Percentiles rank a stretch among this genome's conserved stretches.
phyloP scores from a whole-genome alignment of 176 grass and related monocot genomes.

The Carex kokanica region DNA sequence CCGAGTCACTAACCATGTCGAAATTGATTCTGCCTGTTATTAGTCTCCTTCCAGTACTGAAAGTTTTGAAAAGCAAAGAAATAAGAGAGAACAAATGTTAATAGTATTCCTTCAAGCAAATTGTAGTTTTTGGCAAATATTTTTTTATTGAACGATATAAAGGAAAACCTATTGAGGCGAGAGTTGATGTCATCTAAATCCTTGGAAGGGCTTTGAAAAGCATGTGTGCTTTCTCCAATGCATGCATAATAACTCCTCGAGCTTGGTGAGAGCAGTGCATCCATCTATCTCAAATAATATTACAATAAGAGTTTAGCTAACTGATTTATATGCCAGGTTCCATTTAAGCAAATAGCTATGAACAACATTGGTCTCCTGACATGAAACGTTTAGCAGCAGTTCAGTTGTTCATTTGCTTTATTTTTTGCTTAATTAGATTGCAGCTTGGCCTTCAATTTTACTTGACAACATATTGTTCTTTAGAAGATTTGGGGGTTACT shows the following conservation, averaged over 20 bases:
- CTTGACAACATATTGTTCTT: not conserved
- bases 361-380: not conserved
- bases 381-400: not conserved
- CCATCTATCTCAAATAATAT: conserved; percentile 53
- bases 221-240: conserved; percentile 86
- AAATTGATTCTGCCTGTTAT: conserved; percentile 78
- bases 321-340: not conserved
- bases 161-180: conserved; percentile 61
- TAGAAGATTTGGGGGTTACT: not conserved
- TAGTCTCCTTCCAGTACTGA: conserved; percentile 47
- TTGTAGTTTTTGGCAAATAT: not conserved
- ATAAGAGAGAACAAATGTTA: not conserved
- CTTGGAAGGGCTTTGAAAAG: conserved; percentile 73
- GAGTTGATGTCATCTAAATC: conserved; percentile 83
- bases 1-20: conserved; percentile 79
- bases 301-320: not conserved
- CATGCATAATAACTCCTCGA: conserved; percentile 92
- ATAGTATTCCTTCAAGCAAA: conserved; percentile 1
- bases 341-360: not conserved
- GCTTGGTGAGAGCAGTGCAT: conserved; percentile 76
- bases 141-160: conserved; percentile 2
- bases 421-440: not conserved
- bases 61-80: conserved; percentile 19
- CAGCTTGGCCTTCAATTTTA: not conserved
- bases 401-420: not conserved